Conservation (phyloP, 257 asterid genomes). For the Capsicum pubescens region DNA sequence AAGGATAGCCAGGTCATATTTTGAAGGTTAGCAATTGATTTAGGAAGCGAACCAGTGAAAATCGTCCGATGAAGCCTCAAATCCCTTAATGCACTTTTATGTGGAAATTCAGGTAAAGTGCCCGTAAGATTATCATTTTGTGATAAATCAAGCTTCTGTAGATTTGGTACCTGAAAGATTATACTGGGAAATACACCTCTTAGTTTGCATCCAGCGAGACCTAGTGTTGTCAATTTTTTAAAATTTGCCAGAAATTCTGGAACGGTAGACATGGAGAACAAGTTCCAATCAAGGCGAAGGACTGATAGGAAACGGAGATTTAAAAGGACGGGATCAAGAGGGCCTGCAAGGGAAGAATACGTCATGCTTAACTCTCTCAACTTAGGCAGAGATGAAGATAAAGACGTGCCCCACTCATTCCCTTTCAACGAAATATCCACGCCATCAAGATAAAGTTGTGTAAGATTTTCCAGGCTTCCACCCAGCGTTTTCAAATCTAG, state of each 20-base stretch:
- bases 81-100: no score
- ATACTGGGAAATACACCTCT: conserved; percentile 34
- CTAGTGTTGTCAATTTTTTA: conserved; percentile 31
- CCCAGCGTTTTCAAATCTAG: not conserved
- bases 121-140: no score
- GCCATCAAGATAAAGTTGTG: not conserved
- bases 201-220: conserved; percentile 27
- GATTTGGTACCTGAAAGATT: conserved; percentile 37
- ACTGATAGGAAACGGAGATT: conserved; percentile 29
- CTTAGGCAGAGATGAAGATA: conserved; percentile 37
- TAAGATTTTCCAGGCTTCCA: not conserved
- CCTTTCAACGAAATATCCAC: not conserved
- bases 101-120: no score
- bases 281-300: not conserved
- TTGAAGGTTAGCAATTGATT: no score
- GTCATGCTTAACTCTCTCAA: conserved; percentile 19
- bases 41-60: no score
- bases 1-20: no score
- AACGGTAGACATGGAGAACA: conserved; percentile 5
- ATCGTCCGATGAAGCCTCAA: no score
- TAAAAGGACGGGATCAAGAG: conserved; percentile 28
- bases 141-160: not conserved
- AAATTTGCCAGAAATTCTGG: conserved; percentile 27
- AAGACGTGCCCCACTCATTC: conserved; percentile 31
- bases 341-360: conserved; percentile 28